These are phyloP conservation scores for Xylaria sp. DNA, from an alignment of 2,329 filamentous ascomycete species.

Conservation along the genomic window DNA sequence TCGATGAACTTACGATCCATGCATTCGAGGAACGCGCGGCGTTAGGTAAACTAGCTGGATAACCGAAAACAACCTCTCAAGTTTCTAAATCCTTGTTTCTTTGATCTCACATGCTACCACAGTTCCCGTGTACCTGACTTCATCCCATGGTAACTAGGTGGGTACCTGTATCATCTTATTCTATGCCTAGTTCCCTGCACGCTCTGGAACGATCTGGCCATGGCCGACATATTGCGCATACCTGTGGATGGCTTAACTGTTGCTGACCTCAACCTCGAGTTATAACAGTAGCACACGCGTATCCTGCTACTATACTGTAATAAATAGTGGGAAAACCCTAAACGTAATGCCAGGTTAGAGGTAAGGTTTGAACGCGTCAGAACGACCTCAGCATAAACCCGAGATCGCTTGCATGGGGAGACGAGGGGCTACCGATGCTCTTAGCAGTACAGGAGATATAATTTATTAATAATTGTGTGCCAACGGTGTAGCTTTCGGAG, in stretches of 20 bases:
- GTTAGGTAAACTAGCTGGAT: constrained; percentile 1
- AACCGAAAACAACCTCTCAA: constrained; percentile 4
- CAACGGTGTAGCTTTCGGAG: background rate
- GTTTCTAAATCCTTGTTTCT: background rate
- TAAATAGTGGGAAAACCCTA: background rate
- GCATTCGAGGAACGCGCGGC: constrained; percentile 6
- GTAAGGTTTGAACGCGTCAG: background rate
- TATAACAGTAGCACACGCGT: background rate
- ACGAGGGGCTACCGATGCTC: background rate
- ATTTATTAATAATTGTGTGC: constrained; percentile 4
- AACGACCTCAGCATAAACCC: background rate
- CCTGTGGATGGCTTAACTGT: background rate
- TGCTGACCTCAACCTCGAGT: background rate
- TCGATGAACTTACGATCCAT: background rate
- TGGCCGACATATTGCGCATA: background rate
- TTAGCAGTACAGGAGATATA: background rate
- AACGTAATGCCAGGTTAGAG: too few relatives aligned
- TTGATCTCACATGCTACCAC: constrained; percentile 7
- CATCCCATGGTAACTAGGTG: too few relatives aligned
- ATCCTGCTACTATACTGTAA: background rate
- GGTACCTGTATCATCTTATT: background rate
- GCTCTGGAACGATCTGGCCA: background rate
- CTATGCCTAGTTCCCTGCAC: background rate
- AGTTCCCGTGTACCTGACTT: too few relatives aligned
- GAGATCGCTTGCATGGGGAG: background rate